Evolutionary conservation across 805 yeast species (phyloP).

Genomic region (Candida bentonensis): DNA sequence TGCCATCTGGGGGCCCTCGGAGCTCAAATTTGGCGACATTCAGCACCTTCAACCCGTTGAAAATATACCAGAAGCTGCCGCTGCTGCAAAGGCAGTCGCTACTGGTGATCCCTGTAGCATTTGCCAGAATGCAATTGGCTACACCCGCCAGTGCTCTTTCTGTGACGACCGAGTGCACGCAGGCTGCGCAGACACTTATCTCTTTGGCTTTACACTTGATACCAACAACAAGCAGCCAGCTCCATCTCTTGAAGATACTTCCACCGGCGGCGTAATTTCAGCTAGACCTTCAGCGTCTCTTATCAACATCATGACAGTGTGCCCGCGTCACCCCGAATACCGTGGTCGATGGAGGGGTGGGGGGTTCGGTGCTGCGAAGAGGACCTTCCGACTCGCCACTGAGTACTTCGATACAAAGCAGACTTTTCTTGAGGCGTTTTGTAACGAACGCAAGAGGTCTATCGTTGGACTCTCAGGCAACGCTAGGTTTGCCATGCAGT

Average conservation of each 20-base stretch:
- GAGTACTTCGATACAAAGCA: not conserved
- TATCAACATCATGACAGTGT: not conserved
- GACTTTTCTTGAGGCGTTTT: not conserved
- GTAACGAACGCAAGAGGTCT: not conserved
- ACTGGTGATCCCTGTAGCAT: not conserved
- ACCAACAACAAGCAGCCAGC: not conserved
- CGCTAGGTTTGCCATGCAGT: not conserved
- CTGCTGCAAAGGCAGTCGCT: not conserved
- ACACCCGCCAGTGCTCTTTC: not conserved
- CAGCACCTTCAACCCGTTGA: not conserved
- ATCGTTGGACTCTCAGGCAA: not conserved
- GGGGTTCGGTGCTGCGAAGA: not conserved
- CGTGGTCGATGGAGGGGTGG: constrained; percentile 1
- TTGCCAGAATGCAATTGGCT: not conserved
- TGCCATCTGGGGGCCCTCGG: not conserved
- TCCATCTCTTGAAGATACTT: not conserved
- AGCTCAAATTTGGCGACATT: not conserved
- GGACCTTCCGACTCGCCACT: not conserved
- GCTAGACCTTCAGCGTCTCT: not conserved
- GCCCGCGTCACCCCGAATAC: not conserved
- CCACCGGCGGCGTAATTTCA: not conserved
- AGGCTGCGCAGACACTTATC: not conserved
- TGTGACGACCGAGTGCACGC: not conserved
- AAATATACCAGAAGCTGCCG: not conserved
- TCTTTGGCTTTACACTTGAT: not conserved